Evolutionary conservation across 2,329 filamentous ascomycete species (phyloP).

Genomic region (Ophiostoma australiae): DNA sequence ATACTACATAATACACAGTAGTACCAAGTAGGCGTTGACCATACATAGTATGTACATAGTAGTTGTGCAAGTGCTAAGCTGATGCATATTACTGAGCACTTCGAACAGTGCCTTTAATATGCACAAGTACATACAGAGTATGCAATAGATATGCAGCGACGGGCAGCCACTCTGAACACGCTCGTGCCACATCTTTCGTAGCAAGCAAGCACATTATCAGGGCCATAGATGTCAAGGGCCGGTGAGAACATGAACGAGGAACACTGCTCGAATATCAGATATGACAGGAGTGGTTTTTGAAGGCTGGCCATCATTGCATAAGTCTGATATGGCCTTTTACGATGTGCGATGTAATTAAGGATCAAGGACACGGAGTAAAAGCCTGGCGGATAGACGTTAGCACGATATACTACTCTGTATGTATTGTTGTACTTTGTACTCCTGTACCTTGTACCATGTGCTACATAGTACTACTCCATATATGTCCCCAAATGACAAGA

Average conservation of each 20-base stretch:
- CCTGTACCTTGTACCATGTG: background rate
- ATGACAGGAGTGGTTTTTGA: background rate
- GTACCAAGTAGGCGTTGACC: too few relatives aligned
- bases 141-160: background rate
- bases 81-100: too few relatives aligned
- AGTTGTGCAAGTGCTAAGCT: too few relatives aligned
- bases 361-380: background rate
- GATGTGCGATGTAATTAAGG: background rate
- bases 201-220: background rate
- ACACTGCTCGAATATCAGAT: background rate
- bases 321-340: background rate
- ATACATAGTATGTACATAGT: background rate
- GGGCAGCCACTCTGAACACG: background rate
- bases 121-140: too few relatives aligned
- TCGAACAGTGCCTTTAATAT: too few relatives aligned
- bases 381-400: background rate
- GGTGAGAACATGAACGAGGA: background rate
- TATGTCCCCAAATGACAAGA: background rate
- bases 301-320: constrained; percentile 1
- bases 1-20: background rate
- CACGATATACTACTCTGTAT: background rate
- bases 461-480: background rate
- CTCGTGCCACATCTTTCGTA: too few relatives aligned
- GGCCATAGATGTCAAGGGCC: background rate
- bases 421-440: background rate